Evolutionary conservation across 2,329 filamentous ascomycete genomes (phyloP).

Genomic region (Phyllosticta ampelicida): DNA sequence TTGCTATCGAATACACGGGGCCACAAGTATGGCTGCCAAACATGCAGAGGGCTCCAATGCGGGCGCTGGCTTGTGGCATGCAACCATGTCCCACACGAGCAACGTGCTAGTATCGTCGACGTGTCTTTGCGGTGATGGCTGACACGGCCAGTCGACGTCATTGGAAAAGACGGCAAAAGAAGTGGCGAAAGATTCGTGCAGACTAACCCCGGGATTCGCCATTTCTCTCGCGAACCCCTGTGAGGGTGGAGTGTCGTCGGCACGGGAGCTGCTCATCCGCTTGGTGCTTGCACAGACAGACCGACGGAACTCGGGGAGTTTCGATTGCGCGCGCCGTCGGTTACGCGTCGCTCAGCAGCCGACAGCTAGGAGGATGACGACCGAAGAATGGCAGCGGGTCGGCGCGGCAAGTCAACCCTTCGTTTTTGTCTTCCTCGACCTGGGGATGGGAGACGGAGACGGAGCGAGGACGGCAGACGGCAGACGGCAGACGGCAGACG

Average conservation of each 20-base stretch:
- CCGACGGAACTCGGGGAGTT: not conserved
- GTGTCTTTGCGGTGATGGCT: not conserved
- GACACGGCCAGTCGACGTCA: too few species aligned
- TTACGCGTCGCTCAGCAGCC: not conserved
- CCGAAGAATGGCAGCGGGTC: not conserved
- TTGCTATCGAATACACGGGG: not conserved
- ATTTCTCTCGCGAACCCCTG: too few species aligned
- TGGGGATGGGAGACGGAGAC: too few species aligned
- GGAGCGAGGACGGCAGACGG: not conserved
- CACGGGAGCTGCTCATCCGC: not conserved
- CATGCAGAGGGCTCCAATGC: not conserved
- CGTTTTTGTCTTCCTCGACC: not conserved
- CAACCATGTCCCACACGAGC: not conserved
- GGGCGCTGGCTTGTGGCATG: not conserved
- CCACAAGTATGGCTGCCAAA: not conserved
- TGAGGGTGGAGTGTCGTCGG: not conserved
- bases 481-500: too few species aligned
- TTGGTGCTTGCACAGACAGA: not conserved
- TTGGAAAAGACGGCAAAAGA: too few species aligned
- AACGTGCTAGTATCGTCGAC: not conserved
- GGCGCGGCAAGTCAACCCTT: not conserved
- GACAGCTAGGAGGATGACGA: too few species aligned
- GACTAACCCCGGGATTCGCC: too few species aligned
- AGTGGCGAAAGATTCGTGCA: too few species aligned
- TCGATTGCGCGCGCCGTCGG: not conserved